Conservation (phyloP, 352 stramenopile species). For the Phytophthora citricola region DNA sequence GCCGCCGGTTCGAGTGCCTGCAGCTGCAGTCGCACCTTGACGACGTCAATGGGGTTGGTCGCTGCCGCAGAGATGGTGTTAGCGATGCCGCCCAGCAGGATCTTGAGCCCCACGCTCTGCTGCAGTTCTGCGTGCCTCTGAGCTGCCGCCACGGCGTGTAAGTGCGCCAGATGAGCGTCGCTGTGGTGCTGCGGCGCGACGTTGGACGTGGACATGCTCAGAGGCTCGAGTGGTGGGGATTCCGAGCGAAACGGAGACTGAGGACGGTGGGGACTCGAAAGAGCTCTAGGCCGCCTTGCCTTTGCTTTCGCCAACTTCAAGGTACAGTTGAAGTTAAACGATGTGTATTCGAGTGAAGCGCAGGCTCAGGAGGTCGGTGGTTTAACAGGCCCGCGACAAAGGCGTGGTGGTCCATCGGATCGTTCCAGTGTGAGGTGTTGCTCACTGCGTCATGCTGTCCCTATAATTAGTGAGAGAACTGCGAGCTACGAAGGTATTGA, state of each 20-base stretch:
- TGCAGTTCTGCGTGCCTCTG: conserved; percentile 56
- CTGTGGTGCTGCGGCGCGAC: conserved; percentile 37
- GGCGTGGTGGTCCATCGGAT: conserved; percentile 8
- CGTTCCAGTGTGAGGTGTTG: conserved; percentile 4
- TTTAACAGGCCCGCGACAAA: conserved; percentile 7
- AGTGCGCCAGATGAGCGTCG: conserved; percentile 33
- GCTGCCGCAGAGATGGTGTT: conserved; percentile 61
- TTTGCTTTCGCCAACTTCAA: conserved; percentile 22
- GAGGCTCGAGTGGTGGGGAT: conserved; percentile 3
- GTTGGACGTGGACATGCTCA: conserved; percentile 39
- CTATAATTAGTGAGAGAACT: conserved; percentile 14
- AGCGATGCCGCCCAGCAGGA: conserved; percentile 64
- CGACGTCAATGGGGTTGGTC: conserved; percentile 72
- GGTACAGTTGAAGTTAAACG: conserved; percentile 28
- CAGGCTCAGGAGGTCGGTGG: background rate
- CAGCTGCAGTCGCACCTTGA: conserved; percentile 76
- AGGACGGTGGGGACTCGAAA: background rate
- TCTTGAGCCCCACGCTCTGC: conserved; percentile 66
- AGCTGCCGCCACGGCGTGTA: conserved; percentile 30
- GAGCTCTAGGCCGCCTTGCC: too few species aligned
- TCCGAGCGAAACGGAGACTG: conserved; percentile 32
- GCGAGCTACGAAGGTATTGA: too few species aligned
- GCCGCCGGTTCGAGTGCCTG: conserved; percentile 45
- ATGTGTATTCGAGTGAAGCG: conserved; percentile 27
- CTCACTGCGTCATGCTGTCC: background rate